Conservation (phyloP, 805 yeast species). For the Spathaspora passalidarum region DNA sequence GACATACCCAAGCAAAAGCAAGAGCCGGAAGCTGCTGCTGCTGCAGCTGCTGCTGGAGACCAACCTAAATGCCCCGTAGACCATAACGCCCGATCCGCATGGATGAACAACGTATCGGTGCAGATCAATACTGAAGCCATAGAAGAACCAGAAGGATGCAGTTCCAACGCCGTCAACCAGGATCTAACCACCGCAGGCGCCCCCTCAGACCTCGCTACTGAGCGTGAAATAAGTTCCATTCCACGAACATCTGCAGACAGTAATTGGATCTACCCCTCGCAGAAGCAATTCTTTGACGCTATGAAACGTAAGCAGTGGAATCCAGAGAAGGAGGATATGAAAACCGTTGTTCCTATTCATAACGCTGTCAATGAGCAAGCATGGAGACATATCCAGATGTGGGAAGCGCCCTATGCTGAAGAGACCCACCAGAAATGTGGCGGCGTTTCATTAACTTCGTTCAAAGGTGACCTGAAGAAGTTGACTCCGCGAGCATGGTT, state of each 20-base stretch:
- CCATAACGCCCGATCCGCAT: constrained; percentile 32
- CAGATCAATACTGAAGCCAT: constrained; percentile 36
- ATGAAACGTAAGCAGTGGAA: constrained; percentile 90
- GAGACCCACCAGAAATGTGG: constrained; percentile 58
- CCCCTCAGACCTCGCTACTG: constrained; percentile 53
- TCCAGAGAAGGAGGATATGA: constrained; percentile 81
- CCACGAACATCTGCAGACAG: constrained; percentile 63
- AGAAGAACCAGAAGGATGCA: constrained; percentile 38
- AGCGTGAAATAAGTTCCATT: constrained; percentile 74
- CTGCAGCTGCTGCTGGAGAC: constrained; percentile 13
- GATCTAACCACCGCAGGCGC: constrained; percentile 23
- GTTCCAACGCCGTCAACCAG: constrained; percentile 42
- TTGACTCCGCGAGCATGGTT: constrained; percentile 82
- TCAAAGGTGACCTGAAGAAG: constrained; percentile 84
- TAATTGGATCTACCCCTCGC: constrained; percentile 95
- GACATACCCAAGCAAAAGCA: constrained; percentile 19
- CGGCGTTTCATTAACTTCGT: constrained; percentile 78
- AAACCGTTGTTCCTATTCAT: constrained; percentile 88
- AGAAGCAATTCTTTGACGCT: constrained; percentile 90
- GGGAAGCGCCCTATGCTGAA: constrained; percentile 69
- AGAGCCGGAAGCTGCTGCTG: constrained; percentile 14
- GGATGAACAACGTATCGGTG: constrained; percentile 36
- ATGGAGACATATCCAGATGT: constrained; percentile 76
- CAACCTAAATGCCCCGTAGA: constrained; percentile 42
- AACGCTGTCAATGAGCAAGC: constrained; percentile 91